Percentiles rank a stretch among this genome's conserved stretches.
These are phyloP conservation scores for Fusarium beomiforme DNA, from an alignment of 2,329 filamentous ascomycete genomes.

Conservation along the genomic window DNA sequence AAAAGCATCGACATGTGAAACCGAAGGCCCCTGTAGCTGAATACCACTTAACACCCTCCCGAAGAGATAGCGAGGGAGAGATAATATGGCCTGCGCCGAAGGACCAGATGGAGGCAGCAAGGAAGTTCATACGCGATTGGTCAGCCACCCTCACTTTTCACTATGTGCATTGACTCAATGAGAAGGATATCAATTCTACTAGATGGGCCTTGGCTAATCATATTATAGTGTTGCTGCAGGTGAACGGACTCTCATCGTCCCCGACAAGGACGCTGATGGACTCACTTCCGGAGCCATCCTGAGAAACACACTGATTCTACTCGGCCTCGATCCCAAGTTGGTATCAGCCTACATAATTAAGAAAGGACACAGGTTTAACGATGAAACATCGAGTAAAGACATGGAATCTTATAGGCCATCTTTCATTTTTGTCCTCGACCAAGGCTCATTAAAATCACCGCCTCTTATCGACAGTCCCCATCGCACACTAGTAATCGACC, in stretches of 20 bases:
- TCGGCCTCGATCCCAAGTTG: constrained; percentile 63
- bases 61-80: constrained; percentile 54
- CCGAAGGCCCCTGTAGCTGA: background rate
- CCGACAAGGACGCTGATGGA: constrained; percentile 76
- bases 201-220: constrained; percentile 7
- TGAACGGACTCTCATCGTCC: constrained; percentile 66
- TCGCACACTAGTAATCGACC: constrained; percentile 70
- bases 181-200: no score
- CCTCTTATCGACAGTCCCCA: constrained; percentile 62
- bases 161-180: background rate
- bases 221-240: background rate
- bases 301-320: constrained; percentile 65
- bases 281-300: constrained; percentile 72
- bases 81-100: constrained; percentile 70
- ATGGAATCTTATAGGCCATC: constrained; percentile 62
- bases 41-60: constrained; percentile 22
- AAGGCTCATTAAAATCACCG: constrained; percentile 66
- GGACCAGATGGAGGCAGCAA: constrained; percentile 63
- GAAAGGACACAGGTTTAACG: constrained; percentile 69
- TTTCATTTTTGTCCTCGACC: constrained; percentile 72
- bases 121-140: constrained; percentile 68
- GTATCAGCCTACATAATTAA: constrained; percentile 68
- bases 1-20: background rate
- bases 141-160: constrained; percentile 41
- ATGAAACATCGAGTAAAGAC: constrained; percentile 59